Percentiles rank a stretch among this genome's conserved stretches.
Conservation (phyloP, 805 yeast species). For the Zygotorulaspora chibaensis region DNA sequence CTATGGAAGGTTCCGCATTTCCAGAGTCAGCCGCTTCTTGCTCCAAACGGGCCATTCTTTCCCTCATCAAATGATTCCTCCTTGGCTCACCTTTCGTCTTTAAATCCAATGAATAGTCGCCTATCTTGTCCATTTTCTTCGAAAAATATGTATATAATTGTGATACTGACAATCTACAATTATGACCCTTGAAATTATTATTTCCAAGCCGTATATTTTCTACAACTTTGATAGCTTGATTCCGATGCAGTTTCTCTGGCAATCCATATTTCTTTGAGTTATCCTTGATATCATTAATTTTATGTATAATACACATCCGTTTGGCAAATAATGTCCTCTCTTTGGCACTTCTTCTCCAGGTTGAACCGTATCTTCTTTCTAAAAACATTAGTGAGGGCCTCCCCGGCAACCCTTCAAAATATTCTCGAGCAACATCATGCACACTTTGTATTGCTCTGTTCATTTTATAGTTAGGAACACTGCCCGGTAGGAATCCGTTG, state of each 20-base stretch:
- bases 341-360: slow-evolving; percentile 29
- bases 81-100: slow-evolving; percentile 19
- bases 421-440: slow-evolving; percentile 28
- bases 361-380: slow-evolving; percentile 29
- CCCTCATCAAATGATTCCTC: slow-evolving; percentile 12
- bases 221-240: slow-evolving; percentile 24
- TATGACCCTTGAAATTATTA: slow-evolving; percentile 21
- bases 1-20: neutral
- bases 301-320: slow-evolving; percentile 27
- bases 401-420: slow-evolving; percentile 29
- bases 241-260: slow-evolving; percentile 16
- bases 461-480: slow-evolving; percentile 17
- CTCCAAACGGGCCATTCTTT: slow-evolving; percentile 13
- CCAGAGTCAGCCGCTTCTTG: neutral
- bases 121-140: slow-evolving; percentile 22
- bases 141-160: slow-evolving; percentile 29
- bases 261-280: slow-evolving; percentile 22
- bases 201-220: slow-evolving; percentile 32
- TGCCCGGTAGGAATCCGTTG: neutral
- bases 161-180: slow-evolving; percentile 21
- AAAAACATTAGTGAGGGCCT: slow-evolving; percentile 27
- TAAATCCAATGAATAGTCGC: slow-evolving; percentile 24
- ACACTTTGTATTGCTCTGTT: slow-evolving; percentile 28
- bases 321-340: slow-evolving; percentile 30
- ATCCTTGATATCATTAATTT: slow-evolving; percentile 21